These are phyloP conservation scores for Claviceps maximensis DNA, from an alignment of 2,329 filamentous ascomycete genomes.

Conservation along the genomic window DNA sequence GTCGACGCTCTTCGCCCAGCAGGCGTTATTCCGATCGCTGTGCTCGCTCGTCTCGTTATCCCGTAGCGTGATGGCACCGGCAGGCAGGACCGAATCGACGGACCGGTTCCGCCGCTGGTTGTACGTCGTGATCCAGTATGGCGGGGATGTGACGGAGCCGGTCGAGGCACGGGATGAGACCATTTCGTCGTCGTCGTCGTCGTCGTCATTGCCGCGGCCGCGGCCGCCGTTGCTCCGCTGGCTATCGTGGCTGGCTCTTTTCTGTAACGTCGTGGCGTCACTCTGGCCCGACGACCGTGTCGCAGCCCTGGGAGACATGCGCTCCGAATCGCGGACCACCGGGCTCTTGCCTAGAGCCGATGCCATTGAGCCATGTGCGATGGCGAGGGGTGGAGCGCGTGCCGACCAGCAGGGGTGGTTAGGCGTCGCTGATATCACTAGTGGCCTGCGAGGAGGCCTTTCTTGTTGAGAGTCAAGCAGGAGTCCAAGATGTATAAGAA, in stretches of 20 bases:
- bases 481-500: not conserved
- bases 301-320: not conserved
- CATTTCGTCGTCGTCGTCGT: slow-evolving; percentile 5
- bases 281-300: not conserved
- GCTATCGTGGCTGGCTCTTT: slow-evolving; percentile 6
- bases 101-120: slow-evolving; percentile 29
- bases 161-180: slow-evolving; percentile 14
- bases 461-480: not conserved
- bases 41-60: slow-evolving; percentile 45
- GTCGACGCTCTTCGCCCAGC: slow-evolving; percentile 52
- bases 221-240: not conserved
- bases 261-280: not conserved
- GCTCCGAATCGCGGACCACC: not conserved
- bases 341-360: slow-evolving; percentile 17
- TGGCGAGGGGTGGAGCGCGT: slow-evolving; percentile 6
- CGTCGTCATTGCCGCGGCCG: too few species aligned
- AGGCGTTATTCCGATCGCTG: slow-evolving; percentile 40
- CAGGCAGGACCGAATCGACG: slow-evolving; percentile 32
- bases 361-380: slow-evolving; percentile 22
- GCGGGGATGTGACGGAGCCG: slow-evolving; percentile 24
- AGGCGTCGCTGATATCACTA: too few species aligned
- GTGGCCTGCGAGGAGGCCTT: not conserved
- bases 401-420: too few species aligned
- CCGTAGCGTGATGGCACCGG: slow-evolving; percentile 44
- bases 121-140: slow-evolving; percentile 28